These are phyloP conservation scores for Magnolia kwangsiensis DNA, from an alignment of 164 flowering plant species.

Conservation along the genomic window DNA sequence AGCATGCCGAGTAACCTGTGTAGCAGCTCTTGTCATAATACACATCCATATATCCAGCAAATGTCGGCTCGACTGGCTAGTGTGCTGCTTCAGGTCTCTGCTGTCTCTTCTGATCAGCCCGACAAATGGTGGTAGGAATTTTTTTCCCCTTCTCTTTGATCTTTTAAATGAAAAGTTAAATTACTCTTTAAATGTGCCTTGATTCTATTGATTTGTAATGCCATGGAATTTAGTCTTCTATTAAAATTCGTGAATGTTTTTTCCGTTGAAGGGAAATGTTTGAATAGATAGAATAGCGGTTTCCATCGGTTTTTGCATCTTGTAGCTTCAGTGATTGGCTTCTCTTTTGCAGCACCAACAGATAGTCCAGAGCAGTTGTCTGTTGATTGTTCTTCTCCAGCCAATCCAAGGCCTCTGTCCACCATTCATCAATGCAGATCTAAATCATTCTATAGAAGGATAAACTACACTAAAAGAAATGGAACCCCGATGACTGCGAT, in stretches of 20 bases:
- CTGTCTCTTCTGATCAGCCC: constrained; percentile 37
- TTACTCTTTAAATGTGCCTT: no score
- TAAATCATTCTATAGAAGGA: constrained; percentile 32
- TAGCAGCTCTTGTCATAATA: constrained; percentile 34
- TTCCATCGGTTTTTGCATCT: no score
- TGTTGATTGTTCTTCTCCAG: constrained; percentile 19
- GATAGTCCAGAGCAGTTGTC: constrained; percentile 31
- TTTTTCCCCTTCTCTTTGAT: not conserved
- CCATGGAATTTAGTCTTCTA: not conserved
- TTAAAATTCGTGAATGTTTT: no score
- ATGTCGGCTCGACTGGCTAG: constrained; percentile 16
- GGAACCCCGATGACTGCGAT: constrained; percentile 36
- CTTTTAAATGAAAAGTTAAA: not conserved
- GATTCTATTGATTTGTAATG: no score
- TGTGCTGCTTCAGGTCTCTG: constrained; percentile 25
- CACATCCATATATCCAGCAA: constrained; percentile 25
- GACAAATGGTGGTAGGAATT: constrained; percentile 32
- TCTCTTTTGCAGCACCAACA: constrained; percentile 23
- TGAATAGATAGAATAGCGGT: no score
- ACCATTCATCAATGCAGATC: constrained; percentile 26
- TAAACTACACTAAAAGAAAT: constrained; percentile 32
- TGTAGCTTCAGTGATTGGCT: constrained; percentile 13
- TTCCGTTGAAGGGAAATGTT: no score
- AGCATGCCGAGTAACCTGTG: constrained; percentile 42
- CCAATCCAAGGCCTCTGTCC: constrained; percentile 25